Conservation (phyloP, 1,284 basidiomycete species). For the Moesziomyces sp. region DNA sequence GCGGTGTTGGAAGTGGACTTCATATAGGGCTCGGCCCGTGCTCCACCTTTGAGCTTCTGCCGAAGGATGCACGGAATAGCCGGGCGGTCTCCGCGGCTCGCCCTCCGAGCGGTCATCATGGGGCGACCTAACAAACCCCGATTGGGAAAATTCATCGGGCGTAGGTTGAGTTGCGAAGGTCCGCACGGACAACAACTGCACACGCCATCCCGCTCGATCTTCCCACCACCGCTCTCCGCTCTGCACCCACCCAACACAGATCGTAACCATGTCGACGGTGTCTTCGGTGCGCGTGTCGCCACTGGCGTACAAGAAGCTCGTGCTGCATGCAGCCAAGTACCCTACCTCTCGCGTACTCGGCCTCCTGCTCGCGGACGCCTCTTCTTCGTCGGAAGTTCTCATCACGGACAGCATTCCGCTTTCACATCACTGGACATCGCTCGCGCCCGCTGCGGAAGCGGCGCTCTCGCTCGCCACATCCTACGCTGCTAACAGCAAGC, state of each 20-base stretch:
- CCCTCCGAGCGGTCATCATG: no score
- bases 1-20: no score
- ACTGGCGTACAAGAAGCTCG: conserved; percentile 44
- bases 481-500: conserved; percentile 18
- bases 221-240: background rate
- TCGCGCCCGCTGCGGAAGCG: conserved; percentile 42
- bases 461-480: conserved; percentile 31
- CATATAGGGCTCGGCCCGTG: no score
- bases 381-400: conserved; percentile 2
- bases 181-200: background rate
- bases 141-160: no score
- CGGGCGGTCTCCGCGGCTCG: no score
- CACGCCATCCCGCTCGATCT: background rate
- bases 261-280: conserved; percentile 18
- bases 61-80: no score
- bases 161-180: no score
- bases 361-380: conserved; percentile 26
- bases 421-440: conserved; percentile 47
- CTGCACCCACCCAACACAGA: background rate
- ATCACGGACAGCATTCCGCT: conserved; percentile 37
- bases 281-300: conserved; percentile 22
- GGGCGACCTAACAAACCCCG: no score
- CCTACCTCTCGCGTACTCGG: conserved; percentile 41
- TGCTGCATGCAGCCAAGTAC: conserved; percentile 46
- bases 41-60: no score